A percentile compares a stretch with the other conserved stretches of the same genome.
Conservation (phyloP, 495 filamentous ascomycete species). For the Aspergillus carlsbadensis region DNA sequence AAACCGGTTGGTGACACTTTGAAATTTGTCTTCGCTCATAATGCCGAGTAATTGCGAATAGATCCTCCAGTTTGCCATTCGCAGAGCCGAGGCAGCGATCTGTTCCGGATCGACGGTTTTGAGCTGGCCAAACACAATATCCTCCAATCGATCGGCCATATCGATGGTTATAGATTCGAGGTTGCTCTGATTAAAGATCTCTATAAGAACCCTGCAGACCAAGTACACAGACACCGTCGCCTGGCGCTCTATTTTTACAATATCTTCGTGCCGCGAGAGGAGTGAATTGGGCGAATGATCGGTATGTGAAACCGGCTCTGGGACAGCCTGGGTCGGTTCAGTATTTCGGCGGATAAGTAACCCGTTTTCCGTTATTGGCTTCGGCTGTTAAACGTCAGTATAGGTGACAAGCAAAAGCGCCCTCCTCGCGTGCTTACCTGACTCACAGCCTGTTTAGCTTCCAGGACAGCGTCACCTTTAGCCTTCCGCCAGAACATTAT, state of each 20-base stretch:
- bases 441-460: conserved; percentile 59
- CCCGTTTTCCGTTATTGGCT: conserved; percentile 34
- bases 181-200: conserved; percentile 88
- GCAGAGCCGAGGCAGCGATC: conserved; percentile 72
- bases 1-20: conserved; percentile 78
- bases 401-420: neutral
- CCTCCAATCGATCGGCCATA: conserved; percentile 87
- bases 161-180: conserved; percentile 77
- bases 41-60: conserved; percentile 88
- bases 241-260: conserved; percentile 75
- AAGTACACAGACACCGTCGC: conserved; percentile 93
- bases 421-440: conserved; percentile 42
- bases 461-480: conserved; percentile 81
- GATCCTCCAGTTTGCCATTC: conserved; percentile 91
- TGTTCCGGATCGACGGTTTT: conserved; percentile 83
- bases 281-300: conserved; percentile 34
- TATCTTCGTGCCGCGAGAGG: conserved; percentile 62
- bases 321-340: conserved; percentile 44
- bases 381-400: conserved; percentile 24
- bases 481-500: conserved; percentile 97
- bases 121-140: conserved; percentile 90
- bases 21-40: conserved; percentile 91
- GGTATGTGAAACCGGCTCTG: conserved; percentile 25
- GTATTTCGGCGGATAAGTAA: conserved; percentile 52
- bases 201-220: conserved; percentile 88